Evolutionary conservation across 2,329 filamentous ascomycete genomes (phyloP), one percentile per base, ranked within the genome.

Genomic region (Aspergillus carbonarius): DNA sequence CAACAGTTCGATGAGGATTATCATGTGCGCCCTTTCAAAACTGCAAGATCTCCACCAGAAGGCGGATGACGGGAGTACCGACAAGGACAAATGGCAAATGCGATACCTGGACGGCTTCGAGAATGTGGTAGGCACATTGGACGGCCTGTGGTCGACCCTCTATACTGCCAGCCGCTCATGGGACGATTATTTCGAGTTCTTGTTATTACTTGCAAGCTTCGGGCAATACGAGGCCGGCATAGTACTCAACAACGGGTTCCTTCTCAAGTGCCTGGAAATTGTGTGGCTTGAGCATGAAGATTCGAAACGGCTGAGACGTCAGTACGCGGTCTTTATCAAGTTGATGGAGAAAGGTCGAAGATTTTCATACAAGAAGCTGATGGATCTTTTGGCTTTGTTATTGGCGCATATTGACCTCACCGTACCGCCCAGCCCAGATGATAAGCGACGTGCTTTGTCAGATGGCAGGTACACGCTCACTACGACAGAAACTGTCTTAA

Each of bases 181-280:
- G 91, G 84, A 87, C 42, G 90, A 93, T 67, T 88, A 88, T 58
- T 93, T 93, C 69, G 83, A 83, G 12, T 81, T 89, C n/a, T 79
- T 93, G 61, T 70, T 83, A n/a, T 78, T 78, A n/a, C 88, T 93
- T 68, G 85, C 86, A 13, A 79, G 78, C 47, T 74, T 91, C 55
- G 88, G 89, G 1, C 74, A 78, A 3, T 71, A 79, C 5, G 87
- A 91, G 70, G 79, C 83, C 18, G 77, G 79, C 1, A 69, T 82
- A 5, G 78, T 92, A 23, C 78, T 93, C 23, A 82, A 85, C 10
- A 78, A 81, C 32, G 82, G 84, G 23, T 90, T 86, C 65, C 76
- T 93, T 18, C 69, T 77, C 40, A 85, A 80, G 62, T 79, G 85
- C 27, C 60, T 90, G 30, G 79, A 83, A 62, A 82, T 89, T 34